A percentile compares a stretch with the other conserved stretches of the same genome.
These are phyloP conservation scores for Hypoxylon rickii DNA, from an alignment of 495 filamentous ascomycete species.

Conservation along the genomic window DNA sequence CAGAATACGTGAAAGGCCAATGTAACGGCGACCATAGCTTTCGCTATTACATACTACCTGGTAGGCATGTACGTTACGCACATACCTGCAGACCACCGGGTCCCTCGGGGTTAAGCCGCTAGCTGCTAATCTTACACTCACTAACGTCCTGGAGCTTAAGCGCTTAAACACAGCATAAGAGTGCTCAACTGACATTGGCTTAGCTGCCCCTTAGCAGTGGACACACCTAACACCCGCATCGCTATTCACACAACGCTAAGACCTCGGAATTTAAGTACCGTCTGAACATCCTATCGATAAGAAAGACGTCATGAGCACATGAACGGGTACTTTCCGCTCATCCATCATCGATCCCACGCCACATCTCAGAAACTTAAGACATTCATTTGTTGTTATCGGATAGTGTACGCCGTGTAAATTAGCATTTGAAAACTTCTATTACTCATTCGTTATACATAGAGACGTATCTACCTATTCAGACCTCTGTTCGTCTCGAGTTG, in stretches of 20 bases:
- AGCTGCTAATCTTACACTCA: not conserved
- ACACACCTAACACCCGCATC: too few relatives aligned
- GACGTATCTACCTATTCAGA: not conserved
- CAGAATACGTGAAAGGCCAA: not conserved
- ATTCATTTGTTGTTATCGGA: not conserved
- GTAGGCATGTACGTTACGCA: too few relatives aligned
- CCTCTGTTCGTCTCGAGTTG: too few relatives aligned
- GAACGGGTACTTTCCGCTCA: not conserved
- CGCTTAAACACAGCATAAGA: too few relatives aligned
- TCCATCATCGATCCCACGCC: not conserved
- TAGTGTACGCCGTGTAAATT: not conserved
- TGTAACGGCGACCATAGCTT: not conserved
- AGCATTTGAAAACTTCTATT: not conserved
- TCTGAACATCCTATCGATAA: slow-evolving; percentile 24
- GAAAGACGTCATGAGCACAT: slow-evolving; percentile 26
- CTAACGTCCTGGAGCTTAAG: too few relatives aligned
- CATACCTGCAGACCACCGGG: too few relatives aligned
- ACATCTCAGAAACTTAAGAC: not conserved
- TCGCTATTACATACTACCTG: too few relatives aligned
- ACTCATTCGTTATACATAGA: too few relatives aligned
- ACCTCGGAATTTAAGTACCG: too few relatives aligned
- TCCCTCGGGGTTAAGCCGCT: slow-evolving; percentile 4
- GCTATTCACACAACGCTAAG: too few relatives aligned
- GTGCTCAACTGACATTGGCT: too few relatives aligned
- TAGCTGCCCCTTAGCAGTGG: too few relatives aligned